A percentile compares a stretch with the other conserved stretches of the same genome.
phyloP scores from a whole-genome alignment of 305 asterid species.

The Petunia hybrid region DNA sequence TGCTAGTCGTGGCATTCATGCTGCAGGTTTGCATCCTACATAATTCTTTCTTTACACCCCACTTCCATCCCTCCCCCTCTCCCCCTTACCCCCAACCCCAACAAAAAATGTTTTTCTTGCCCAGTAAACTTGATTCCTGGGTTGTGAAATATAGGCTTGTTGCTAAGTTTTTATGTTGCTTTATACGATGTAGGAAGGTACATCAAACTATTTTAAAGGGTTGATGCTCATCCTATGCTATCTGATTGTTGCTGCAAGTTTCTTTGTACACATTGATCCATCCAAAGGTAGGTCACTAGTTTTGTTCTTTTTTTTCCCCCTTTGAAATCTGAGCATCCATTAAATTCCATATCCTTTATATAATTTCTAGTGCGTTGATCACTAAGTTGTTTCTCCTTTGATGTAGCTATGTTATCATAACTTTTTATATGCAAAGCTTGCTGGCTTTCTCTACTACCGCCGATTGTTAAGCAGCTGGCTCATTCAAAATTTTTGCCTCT shows the following conservation, averaged over 20 bases:
- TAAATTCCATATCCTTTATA: neutral
- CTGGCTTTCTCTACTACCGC: constrained; percentile 1
- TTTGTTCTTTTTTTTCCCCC: too few relatives aligned
- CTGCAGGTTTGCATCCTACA: constrained; percentile 71
- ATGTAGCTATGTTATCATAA: neutral
- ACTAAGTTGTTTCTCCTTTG: neutral
- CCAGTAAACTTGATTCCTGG: neutral
- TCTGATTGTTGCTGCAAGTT: constrained; percentile 98
- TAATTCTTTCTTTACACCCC: constrained; percentile 14
- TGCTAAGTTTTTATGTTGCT: constrained; percentile 29
- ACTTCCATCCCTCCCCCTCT: neutral
- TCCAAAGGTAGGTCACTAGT: constrained; percentile 58
- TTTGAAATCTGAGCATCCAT: neutral
- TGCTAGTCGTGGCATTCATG: constrained; percentile 97
- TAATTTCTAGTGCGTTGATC: neutral
- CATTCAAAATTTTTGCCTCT: neutral
- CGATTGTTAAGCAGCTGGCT: neutral
- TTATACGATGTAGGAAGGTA: constrained; percentile 83
- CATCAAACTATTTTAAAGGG: constrained; percentile 96
- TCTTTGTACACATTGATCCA: constrained; percentile 90
- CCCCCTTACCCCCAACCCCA: neutral
- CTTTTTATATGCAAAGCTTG: neutral
- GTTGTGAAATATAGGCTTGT: neutral
- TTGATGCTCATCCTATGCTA: constrained; percentile 96
- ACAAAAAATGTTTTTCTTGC: neutral